Percentiles rank a stretch among this genome's conserved stretches.
These are phyloP conservation scores for Glutinoglossum americanum DNA, from an alignment of 495 filamentous ascomycete species.

Conservation along the genomic window DNA sequence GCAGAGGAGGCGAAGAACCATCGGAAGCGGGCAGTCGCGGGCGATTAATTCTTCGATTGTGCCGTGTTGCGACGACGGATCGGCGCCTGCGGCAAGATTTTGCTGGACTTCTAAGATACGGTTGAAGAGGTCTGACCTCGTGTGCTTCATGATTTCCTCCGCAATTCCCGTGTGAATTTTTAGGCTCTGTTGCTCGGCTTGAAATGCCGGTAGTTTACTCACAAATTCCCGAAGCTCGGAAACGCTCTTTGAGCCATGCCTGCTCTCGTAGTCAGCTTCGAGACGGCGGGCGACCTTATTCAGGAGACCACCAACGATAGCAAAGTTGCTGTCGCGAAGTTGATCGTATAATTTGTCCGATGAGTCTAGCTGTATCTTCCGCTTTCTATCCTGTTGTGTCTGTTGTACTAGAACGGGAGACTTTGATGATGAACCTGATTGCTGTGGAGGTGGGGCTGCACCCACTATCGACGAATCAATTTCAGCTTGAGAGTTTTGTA, in stretches of 20 bases:
- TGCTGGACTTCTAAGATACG: slow-evolving; percentile 85
- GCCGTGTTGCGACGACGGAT: slow-evolving; percentile 73
- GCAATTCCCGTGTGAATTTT: slow-evolving; percentile 80
- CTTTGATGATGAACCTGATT: slow-evolving; percentile 27
- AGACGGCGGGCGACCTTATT: slow-evolving; percentile 83
- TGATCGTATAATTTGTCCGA: slow-evolving; percentile 79
- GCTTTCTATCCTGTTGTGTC: slow-evolving; percentile 48
- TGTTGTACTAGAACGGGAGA: slow-evolving; percentile 24
- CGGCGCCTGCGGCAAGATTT: slow-evolving; percentile 77
- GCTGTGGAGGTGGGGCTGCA: slow-evolving; percentile 33
- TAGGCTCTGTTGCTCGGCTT: slow-evolving; percentile 79
- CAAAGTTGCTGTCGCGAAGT: slow-evolving; percentile 83
- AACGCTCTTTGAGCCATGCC: slow-evolving; percentile 73
- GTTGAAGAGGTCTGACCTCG: slow-evolving; percentile 68
- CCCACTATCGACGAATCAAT: slow-evolving; percentile 86
- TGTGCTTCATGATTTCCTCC: slow-evolving; percentile 87
- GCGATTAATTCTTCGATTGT: slow-evolving; percentile 83
- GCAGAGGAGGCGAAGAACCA: slow-evolving; percentile 67
- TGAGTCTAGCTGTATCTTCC: slow-evolving; percentile 75
- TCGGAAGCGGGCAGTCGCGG: slow-evolving; percentile 54
- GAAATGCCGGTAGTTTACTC: slow-evolving; percentile 71
- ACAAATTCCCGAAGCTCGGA: slow-evolving; percentile 86
- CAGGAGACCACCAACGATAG: slow-evolving; percentile 68
- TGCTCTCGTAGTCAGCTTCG: slow-evolving; percentile 68
- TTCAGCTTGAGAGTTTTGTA: slow-evolving; percentile 72